These are phyloP conservation scores for Malus sieversii DNA, from an alignment of 306 rosid species.

Conservation along the genomic window DNA sequence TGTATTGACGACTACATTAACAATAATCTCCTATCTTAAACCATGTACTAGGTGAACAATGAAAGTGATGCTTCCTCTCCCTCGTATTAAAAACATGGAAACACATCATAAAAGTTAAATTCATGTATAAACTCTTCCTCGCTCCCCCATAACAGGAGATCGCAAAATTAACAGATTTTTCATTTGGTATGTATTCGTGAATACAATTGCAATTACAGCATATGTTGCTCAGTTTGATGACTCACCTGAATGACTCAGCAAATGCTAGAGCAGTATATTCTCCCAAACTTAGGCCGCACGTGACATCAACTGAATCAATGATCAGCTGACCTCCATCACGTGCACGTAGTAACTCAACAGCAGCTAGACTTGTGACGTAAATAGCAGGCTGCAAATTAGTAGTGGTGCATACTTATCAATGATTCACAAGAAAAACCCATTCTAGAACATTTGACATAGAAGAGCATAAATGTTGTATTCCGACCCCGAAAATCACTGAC, in stretches of 20 bases:
- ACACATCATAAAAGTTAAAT: neutral
- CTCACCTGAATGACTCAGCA: conserved; percentile 91
- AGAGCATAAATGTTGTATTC: neutral
- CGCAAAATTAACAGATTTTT: neutral
- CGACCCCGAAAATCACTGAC: neutral
- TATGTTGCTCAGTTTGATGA: neutral
- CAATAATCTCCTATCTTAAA: conserved; percentile 1
- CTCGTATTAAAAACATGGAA: neutral
- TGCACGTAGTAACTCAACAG: conserved; percentile 82
- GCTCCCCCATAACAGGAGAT: neutral
- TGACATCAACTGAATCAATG: conserved; percentile 86
- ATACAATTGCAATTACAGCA: neutral
- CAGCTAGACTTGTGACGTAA: conserved; percentile 94
- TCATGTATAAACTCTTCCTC: neutral
- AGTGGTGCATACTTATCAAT: conserved; percentile 15
- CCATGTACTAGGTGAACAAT: neutral
- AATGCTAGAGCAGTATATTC: conserved; percentile 94
- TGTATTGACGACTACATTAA: neutral
- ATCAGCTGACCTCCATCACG: conserved; percentile 89
- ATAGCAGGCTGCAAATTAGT: conserved; percentile 84
- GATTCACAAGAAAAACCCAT: neutral
- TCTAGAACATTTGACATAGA: neutral
- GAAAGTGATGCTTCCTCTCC: neutral
- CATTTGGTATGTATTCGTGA: neutral
- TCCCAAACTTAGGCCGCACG: conserved; percentile 95